A percentile compares a stretch with the other conserved stretches of the same genome.
Evolutionary conservation across 2,329 filamentous ascomycete genomes (phyloP).

Genomic region (Colletotrichum tropicale): DNA sequence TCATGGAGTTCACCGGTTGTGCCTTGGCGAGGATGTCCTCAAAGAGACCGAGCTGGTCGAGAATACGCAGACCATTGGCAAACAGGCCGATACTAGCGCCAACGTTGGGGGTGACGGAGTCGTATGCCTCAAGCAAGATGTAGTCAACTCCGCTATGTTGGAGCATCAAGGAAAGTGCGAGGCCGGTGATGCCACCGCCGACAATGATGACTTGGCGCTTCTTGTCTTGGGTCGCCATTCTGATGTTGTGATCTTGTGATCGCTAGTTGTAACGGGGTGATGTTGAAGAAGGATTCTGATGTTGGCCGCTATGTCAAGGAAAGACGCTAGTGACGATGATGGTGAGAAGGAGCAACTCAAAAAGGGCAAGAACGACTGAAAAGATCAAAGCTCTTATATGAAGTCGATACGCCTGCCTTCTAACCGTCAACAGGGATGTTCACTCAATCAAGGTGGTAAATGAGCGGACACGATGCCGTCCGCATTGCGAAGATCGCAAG

Average conservation of each 20-base stretch:
- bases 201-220: constrained; percentile 24
- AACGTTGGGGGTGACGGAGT: constrained; percentile 44
- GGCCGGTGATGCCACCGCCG: constrained; percentile 25
- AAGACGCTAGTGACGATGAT: not conserved
- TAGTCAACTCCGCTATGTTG: constrained; percentile 51
- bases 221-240: not conserved
- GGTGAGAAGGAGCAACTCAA: not conserved
- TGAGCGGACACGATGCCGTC: not conserved
- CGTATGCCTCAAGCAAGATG: constrained; percentile 49
- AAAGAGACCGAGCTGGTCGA: constrained; percentile 54
- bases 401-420: not conserved
- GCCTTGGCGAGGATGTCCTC: not conserved
- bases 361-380: not conserved
- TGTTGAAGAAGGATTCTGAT: too few species aligned
- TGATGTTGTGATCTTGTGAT: not conserved
- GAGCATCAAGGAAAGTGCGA: constrained; percentile 38
- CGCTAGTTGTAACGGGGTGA: not conserved
- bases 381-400: not conserved
- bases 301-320: not conserved
- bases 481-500: not conserved
- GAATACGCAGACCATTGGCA: constrained; percentile 45
- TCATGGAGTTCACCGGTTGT: not conserved
- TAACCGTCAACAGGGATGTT: not conserved
- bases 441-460: not conserved
- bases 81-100: constrained; percentile 53